A percentile compares a stretch with the other conserved stretches of the same genome.
These are phyloP conservation scores for Clarireedia sp. DNA, from an alignment of 2,329 filamentous ascomycete genomes.

Conservation along the genomic window DNA sequence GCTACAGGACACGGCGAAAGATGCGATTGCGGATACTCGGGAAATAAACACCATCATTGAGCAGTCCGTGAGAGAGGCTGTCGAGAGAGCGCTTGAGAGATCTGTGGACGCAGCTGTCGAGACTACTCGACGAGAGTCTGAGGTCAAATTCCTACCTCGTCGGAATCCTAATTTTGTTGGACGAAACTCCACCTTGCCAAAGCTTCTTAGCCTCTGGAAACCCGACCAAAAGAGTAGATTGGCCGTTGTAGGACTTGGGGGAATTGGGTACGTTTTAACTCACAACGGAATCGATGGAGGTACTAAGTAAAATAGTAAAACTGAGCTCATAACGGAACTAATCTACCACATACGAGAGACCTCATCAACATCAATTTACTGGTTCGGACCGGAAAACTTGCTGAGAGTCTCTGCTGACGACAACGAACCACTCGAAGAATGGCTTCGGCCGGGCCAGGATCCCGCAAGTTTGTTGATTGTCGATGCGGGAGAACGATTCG, in stretches of 20 bases:
- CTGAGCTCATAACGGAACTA: constrained; percentile 21
- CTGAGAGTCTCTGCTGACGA: background rate
- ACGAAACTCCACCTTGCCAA: constrained; percentile 13
- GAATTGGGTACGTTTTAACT: constrained; percentile 15
- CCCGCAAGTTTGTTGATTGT: constrained; percentile 16
- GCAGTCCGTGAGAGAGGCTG: constrained; percentile 2
- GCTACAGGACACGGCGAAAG: constrained; percentile 7
- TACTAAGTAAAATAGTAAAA: constrained; percentile 18
- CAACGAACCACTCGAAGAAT: constrained; percentile 14
- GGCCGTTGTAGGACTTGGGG: constrained; percentile 22
- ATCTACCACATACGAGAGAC: constrained; percentile 18
- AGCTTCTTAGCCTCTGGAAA: constrained; percentile 22
- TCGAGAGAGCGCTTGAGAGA: constrained; percentile 5
- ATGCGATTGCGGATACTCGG: constrained; percentile 4
- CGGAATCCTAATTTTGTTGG: constrained; percentile 22
- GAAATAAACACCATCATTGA: constrained; percentile 6
- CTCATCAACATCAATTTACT: constrained; percentile 21
- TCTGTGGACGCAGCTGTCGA: constrained; percentile 2
- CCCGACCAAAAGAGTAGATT: constrained; percentile 17
- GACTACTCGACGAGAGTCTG: background rate
- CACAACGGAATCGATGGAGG: background rate
- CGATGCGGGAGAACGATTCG: constrained; percentile 17
- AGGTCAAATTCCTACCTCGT: constrained; percentile 16
- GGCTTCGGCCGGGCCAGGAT: constrained; percentile 8
- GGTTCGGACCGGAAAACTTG: constrained; percentile 17